These are phyloP conservation scores for Kazachstania taianensis DNA, from an alignment of 805 yeast genomes.

Conservation along the genomic window DNA sequence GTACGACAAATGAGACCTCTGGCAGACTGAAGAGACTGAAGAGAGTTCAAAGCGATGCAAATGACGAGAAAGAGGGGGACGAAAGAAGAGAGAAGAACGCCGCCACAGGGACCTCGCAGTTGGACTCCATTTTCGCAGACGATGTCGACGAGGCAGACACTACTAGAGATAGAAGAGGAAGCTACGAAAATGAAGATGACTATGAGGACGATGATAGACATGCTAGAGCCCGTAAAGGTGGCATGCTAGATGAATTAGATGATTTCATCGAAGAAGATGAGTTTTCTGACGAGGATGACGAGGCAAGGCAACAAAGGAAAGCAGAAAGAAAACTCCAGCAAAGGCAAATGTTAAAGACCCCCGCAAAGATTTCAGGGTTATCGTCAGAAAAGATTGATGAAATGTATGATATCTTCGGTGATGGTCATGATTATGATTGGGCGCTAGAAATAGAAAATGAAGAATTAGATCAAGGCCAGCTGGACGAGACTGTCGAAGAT, in stretches of 20 bases:
- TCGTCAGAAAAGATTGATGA: constrained; percentile 90
- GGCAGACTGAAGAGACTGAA: constrained; percentile 68
- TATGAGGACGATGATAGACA: constrained; percentile 15
- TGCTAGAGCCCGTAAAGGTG: constrained; percentile 27
- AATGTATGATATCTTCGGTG: constrained; percentile 90
- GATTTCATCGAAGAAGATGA: constrained; percentile 98
- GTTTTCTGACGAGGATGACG: constrained; percentile 71
- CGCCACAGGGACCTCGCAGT: constrained; percentile 15
- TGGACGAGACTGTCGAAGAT: constrained; percentile 14
- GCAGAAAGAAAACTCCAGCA: constrained; percentile 26
- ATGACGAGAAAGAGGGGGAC: constrained; percentile 12
- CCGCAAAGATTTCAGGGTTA: constrained; percentile 48
- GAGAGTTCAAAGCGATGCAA: constrained; percentile 46
- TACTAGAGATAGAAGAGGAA: constrained; percentile 12
- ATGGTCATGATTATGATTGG: constrained; percentile 97
- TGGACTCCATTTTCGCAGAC: constrained; percentile 35
- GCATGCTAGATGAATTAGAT: constrained; percentile 71
- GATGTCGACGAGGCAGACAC: constrained; percentile 28
- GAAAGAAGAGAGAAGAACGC: constrained; percentile 11
- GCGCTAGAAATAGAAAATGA: constrained; percentile 70
- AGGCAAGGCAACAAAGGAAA: constrained; percentile 34
- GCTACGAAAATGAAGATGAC: constrained; percentile 16
- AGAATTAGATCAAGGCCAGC: constrained; percentile 31
- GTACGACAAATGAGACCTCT: constrained; percentile 31
- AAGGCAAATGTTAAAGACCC: constrained; percentile 39